Evolutionary conservation across 1,284 basidiomycete species (phyloP).

Genomic region (Erythrobasidium hasegawianum): DNA sequence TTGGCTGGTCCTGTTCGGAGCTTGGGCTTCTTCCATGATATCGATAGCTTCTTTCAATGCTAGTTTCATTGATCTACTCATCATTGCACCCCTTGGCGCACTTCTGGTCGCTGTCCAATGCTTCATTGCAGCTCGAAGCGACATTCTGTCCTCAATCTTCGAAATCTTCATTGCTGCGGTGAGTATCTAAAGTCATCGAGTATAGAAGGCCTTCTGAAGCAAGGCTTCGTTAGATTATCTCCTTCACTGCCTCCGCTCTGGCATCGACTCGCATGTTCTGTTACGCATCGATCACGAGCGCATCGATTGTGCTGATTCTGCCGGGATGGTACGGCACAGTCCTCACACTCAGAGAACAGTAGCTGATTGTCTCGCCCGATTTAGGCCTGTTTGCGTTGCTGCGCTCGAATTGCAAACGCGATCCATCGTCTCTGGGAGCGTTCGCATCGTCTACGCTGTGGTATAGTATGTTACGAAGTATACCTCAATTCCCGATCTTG

Average conservation of each 20-base stretch:
- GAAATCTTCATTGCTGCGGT: slow-evolving; percentile 53
- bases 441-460: slow-evolving; percentile 75
- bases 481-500: background rate
- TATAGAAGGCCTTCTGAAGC: no score
- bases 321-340: slow-evolving; percentile 62
- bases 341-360: slow-evolving; percentile 44
- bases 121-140: slow-evolving; percentile 64
- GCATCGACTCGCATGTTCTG: slow-evolving; percentile 70
- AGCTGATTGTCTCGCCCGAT: background rate
- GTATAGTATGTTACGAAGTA: slow-evolving; percentile 57
- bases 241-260: slow-evolving; percentile 72
- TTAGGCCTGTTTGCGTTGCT: slow-evolving; percentile 54
- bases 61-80: slow-evolving; percentile 73
- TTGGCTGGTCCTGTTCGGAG: slow-evolving; percentile 71
- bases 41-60: slow-evolving; percentile 67
- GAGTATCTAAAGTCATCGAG: no score
- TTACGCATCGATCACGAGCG: slow-evolving; percentile 78
- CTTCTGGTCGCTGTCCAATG: slow-evolving; percentile 72
- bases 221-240: slow-evolving; percentile 71
- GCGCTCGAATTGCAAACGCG: slow-evolving; percentile 65
- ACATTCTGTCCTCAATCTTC: slow-evolving; percentile 79
- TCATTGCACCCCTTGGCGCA: slow-evolving; percentile 73
- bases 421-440: slow-evolving; percentile 71
- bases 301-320: slow-evolving; percentile 82
- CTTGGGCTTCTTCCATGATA: slow-evolving; percentile 75